Percentiles rank a stretch among this genome's conserved stretches.
phyloP scores from a whole-genome alignment of 1,284 basidiomycete species.

The Ustilago sp. region DNA sequence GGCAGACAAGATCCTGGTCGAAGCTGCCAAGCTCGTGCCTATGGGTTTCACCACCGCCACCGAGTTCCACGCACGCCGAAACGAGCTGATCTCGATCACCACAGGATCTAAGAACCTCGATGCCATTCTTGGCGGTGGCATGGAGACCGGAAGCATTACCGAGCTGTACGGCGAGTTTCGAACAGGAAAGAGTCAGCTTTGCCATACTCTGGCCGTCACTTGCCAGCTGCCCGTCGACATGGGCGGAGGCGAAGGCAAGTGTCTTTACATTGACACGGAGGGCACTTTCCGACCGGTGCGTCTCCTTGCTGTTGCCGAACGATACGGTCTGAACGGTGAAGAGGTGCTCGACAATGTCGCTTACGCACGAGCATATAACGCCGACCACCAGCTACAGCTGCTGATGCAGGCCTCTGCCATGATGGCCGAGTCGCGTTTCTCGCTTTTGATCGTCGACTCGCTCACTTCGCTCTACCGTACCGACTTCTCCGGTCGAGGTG shows the following conservation, averaged over 20 bases:
- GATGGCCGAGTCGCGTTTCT: slow-evolving; percentile 78
- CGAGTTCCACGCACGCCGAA: slow-evolving; percentile 89
- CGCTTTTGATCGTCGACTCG: slow-evolving; percentile 94
- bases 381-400: slow-evolving; percentile 93
- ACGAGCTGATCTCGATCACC: slow-evolving; percentile 96
- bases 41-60: slow-evolving; percentile 98
- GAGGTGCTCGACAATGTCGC: slow-evolving; percentile 99
- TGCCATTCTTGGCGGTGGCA: slow-evolving; percentile 93
- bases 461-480: slow-evolving; percentile 96
- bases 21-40: slow-evolving; percentile 97
- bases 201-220: slow-evolving; percentile 96
- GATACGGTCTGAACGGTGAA: slow-evolving; percentile 94
- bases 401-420: slow-evolving; percentile 92
- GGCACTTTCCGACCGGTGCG: slow-evolving; percentile 98
- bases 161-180: slow-evolving; percentile 99
- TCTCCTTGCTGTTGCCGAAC: slow-evolving; percentile 91
- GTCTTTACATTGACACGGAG: slow-evolving; percentile 98
- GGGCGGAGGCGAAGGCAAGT: slow-evolving; percentile 99
- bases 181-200: slow-evolving; percentile 97
- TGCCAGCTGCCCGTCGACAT: slow-evolving; percentile 95
- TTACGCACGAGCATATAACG: slow-evolving; percentile 98
- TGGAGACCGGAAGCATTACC: slow-evolving; percentile 98
- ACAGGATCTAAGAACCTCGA: slow-evolving; percentile 97
- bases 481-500: slow-evolving; percentile 94
- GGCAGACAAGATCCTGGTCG: slow-evolving; percentile 93